phyloP scores from a whole-genome alignment of 805 yeast species.

The Wickerhamomyces ciferrii region DNA sequence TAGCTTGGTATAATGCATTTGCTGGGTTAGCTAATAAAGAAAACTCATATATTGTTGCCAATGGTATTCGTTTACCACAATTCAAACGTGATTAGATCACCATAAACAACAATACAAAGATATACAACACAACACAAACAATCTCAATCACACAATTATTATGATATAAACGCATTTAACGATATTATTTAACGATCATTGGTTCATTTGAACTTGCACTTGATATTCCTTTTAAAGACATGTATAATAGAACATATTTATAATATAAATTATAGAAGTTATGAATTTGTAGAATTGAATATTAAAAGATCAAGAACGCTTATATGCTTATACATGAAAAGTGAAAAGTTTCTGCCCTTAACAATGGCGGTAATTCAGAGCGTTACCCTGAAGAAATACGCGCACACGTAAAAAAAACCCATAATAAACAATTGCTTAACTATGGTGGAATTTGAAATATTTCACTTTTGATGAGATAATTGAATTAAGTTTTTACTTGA shows the following conservation, averaged over 20 bases:
- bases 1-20: constrained; percentile 68
- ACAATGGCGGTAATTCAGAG: no score
- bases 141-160: neutral
- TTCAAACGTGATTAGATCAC: constrained; percentile 28
- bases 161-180: neutral
- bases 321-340: no score
- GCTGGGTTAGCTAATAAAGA: constrained; percentile 64
- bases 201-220: no score
- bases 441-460: no score
- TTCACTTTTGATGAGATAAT: neutral
- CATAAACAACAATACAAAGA: neutral
- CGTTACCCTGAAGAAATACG: neutral
- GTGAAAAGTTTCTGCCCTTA: no score
- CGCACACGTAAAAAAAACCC: neutral
- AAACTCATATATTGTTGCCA: constrained; percentile 50
- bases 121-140: neutral
- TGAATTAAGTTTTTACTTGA: no score
- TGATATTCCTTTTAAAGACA: no score
- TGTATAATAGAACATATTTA: no score
- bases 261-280: no score
- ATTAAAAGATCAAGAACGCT: no score
- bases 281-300: no score
- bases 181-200: neutral
- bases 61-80: constrained; percentile 31
- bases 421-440: neutral